Conservation (phyloP, 306 rosid genomes). For the Rubus parviflorus region DNA sequence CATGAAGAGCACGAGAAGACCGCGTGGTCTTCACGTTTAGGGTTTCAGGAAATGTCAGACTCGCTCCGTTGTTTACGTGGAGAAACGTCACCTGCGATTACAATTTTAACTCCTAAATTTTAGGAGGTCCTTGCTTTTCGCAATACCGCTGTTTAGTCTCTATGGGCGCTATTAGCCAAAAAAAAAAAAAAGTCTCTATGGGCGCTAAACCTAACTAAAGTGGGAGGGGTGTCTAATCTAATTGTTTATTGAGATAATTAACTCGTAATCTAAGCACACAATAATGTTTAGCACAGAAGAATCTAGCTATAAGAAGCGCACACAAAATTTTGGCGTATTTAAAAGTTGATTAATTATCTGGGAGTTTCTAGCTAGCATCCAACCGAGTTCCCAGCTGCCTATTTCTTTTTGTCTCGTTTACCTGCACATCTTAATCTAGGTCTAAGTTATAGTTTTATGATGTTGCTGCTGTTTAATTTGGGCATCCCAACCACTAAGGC, state of each 20-base stretch:
- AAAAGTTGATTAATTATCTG: neutral
- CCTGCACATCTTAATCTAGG: neutral
- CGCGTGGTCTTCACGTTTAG: neutral
- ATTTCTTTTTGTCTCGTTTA: neutral
- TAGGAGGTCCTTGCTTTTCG: neutral
- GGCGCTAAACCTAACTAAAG: neutral
- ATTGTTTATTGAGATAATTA: neutral
- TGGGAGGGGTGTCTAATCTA: neutral
- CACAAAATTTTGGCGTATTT: neutral
- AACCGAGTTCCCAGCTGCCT: neutral
- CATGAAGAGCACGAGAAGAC: neutral
- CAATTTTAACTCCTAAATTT: neutral
- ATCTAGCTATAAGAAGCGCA: neutral
- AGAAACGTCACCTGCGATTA: constrained; percentile 11
- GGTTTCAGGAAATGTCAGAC: neutral
- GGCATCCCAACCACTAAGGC: neutral
- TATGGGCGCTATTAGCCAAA: neutral
- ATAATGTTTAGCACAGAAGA: neutral
- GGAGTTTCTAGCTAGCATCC: neutral
- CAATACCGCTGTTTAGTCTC: constrained; percentile 1
- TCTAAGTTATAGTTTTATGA: neutral
- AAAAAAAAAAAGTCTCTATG: too few species aligned
- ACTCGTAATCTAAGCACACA: neutral
- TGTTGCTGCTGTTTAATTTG: neutral
- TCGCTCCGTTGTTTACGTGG: constrained; percentile 8